Conservation (phyloP, 139 green algal genomes). For the Auxenochlorella pyrenoidosa region DNA sequence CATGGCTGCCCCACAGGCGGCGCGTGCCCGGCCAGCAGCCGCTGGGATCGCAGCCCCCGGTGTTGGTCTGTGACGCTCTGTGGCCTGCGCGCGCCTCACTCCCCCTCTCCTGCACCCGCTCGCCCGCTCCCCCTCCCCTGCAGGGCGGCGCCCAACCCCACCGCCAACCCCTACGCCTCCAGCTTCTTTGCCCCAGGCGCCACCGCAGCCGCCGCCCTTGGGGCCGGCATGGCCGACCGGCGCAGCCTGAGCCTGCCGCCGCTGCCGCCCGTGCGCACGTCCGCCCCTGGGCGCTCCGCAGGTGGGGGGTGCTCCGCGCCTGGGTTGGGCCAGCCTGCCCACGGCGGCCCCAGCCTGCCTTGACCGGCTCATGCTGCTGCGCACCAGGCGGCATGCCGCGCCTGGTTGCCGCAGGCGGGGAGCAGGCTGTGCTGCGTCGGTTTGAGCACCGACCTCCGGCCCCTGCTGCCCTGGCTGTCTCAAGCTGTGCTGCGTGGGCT, state of each 20-base stretch:
- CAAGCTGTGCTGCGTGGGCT: too few relatives aligned
- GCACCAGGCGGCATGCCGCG: too few relatives aligned
- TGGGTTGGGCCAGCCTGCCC: not conserved
- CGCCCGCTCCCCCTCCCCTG: not conserved
- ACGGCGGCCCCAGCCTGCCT: not conserved
- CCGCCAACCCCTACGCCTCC: conserved; percentile 38
- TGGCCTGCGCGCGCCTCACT: too few relatives aligned
- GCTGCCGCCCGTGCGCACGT: conserved; percentile 9
- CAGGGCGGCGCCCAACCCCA: conserved; percentile 5
- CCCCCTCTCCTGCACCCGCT: not conserved
- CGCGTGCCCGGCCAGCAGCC: too few relatives aligned
- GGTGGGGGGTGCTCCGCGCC: not conserved
- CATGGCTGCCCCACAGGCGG: too few relatives aligned
- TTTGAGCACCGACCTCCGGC: too few relatives aligned
- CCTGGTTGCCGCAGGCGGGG: too few relatives aligned
- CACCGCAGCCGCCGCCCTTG: not conserved
- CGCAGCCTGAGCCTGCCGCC: not conserved
- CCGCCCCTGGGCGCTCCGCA: not conserved
- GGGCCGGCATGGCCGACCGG: not conserved
- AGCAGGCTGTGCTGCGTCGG: too few relatives aligned
- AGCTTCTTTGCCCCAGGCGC: conserved; percentile 28
- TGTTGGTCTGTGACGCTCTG: too few relatives aligned
- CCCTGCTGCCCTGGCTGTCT: too few relatives aligned
- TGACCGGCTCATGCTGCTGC: not conserved
- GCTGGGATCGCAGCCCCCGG: too few relatives aligned